Conservation (phyloP, 129 eudicot genomes). For the Saussurea involucrata region DNA sequence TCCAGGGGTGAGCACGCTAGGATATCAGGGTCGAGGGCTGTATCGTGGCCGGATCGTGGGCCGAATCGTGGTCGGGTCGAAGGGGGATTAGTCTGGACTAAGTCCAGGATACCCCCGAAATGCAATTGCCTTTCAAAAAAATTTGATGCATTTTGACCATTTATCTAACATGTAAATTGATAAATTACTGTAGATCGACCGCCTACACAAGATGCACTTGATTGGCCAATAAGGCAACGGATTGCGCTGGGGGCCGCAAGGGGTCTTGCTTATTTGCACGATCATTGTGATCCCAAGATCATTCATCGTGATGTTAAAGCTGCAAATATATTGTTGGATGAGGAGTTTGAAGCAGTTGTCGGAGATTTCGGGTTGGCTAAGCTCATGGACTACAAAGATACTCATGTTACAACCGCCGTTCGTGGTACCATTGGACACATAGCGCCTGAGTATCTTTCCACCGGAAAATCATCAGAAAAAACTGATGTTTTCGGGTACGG, state of each 20-base stretch:
- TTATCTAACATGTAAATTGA: neutral
- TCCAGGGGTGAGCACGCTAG: too few relatives aligned
- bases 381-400: constrained; percentile 82
- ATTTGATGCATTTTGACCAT: neutral
- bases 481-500: constrained; percentile 90
- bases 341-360: constrained; percentile 87
- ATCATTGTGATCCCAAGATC: constrained; percentile 80
- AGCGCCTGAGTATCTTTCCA: constrained; percentile 86
- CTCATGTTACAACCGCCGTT: constrained; percentile 97
- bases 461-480: constrained; percentile 82
- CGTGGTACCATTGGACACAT: constrained; percentile 93
- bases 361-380: constrained; percentile 95
- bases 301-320: constrained; percentile 93
- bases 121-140: too few relatives aligned
- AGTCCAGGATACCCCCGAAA: too few relatives aligned
- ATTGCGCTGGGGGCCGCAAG: constrained; percentile 79
- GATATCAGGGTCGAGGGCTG: too few relatives aligned
- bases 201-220: constrained; percentile 55
- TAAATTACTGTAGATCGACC: constrained; percentile 42
- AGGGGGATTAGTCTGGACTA: too few relatives aligned
- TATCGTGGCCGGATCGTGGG: too few relatives aligned
- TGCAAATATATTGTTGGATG: constrained; percentile 86
- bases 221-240: constrained; percentile 67
- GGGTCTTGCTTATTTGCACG: constrained; percentile 90
- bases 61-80: too few relatives aligned